phyloP scores from a whole-genome alignment of 352 stramenopile species.

The Elongisporangium undulatum region DNA sequence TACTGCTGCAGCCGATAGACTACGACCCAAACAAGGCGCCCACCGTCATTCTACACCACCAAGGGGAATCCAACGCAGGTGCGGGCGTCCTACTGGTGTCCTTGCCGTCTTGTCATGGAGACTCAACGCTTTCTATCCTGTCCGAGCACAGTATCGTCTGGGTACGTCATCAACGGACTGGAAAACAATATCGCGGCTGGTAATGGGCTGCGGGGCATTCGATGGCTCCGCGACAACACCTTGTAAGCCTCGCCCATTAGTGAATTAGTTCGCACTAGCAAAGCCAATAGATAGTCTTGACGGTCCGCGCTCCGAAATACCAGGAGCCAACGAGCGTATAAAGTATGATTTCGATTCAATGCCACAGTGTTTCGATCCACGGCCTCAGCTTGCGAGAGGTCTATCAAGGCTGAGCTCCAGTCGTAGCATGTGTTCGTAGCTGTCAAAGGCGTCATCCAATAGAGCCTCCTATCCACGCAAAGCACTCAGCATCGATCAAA shows the following conservation, averaged over 20 bases:
- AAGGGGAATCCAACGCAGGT: constrained; percentile 67
- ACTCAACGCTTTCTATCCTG: not conserved
- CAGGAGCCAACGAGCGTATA: not conserved
- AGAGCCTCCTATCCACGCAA: constrained; percentile 34
- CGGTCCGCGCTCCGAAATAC: not conserved
- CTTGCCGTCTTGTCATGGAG: not conserved
- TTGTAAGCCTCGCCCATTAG: constrained; percentile 20
- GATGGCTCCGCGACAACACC: constrained; percentile 77
- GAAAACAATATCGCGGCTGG: constrained; percentile 81
- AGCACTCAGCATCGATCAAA: constrained; percentile 10
- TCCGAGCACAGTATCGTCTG: constrained; percentile 22
- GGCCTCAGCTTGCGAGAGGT: not conserved
- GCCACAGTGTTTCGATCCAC: not conserved
- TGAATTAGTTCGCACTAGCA: not conserved
- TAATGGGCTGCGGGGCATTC: constrained; percentile 73
- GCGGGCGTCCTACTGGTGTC: constrained; percentile 8
- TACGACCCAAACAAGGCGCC: constrained; percentile 68
- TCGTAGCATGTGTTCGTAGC: constrained; percentile 37
- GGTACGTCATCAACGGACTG: constrained; percentile 82
- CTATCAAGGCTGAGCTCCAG: constrained; percentile 21
- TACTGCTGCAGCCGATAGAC: constrained; percentile 54
- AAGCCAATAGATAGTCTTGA: not conserved
- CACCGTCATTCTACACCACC: constrained; percentile 71
- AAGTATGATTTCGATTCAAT: not conserved
- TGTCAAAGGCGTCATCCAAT: constrained; percentile 58